These are phyloP conservation scores for Dioszegia aurantiaca DNA, from an alignment of 768 basidiomycete species.

Conservation along the genomic window DNA sequence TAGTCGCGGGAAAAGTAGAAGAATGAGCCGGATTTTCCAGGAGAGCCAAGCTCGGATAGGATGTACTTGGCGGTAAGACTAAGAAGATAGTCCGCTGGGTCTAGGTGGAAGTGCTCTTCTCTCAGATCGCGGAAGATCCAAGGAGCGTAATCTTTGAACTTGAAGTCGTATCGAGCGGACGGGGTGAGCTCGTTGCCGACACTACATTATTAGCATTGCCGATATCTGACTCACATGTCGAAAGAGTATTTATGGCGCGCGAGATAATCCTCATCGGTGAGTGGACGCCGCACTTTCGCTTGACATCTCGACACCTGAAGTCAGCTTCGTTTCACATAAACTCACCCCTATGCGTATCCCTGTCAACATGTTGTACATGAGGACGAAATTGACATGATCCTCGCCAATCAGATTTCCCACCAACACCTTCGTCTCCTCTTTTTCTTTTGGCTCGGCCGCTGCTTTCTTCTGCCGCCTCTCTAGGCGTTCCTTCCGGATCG, in stretches of 20 bases:
- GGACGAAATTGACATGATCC: conserved; percentile 94
- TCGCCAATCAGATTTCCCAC: conserved; percentile 98
- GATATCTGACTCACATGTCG: conserved; percentile 69
- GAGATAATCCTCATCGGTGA: conserved; percentile 80
- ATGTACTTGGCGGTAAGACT: conserved; percentile 97
- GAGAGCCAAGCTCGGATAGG: conserved; percentile 92
- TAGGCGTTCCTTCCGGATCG: conserved; percentile 73
- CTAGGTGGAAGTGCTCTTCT: conserved; percentile 89
- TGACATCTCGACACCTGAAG: conserved; percentile 86
- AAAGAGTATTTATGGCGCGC: conserved; percentile 94
- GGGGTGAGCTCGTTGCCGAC: conserved; percentile 97
- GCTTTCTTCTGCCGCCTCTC: conserved; percentile 61
- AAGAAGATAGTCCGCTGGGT: conserved; percentile 95
- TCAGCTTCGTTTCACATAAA: conserved; percentile 21
- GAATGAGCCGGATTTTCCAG: conserved; percentile 97
- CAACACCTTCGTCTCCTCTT: conserved; percentile 61
- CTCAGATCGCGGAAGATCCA: conserved; percentile 96
- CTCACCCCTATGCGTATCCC: conserved; percentile 91
- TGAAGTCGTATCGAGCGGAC: conserved; percentile 97
- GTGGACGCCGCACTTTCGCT: conserved; percentile 82
- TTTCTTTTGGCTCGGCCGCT: conserved; percentile 15
- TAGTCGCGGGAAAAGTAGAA: conserved; percentile 99
- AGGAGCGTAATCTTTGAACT: conserved; percentile 98
- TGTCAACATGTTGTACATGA: conserved; percentile 99
- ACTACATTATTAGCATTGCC: conserved; percentile 54